Conservation (phyloP, 1,284 basidiomycete genomes). For the Microbotryum silenes-acaulis region DNA sequence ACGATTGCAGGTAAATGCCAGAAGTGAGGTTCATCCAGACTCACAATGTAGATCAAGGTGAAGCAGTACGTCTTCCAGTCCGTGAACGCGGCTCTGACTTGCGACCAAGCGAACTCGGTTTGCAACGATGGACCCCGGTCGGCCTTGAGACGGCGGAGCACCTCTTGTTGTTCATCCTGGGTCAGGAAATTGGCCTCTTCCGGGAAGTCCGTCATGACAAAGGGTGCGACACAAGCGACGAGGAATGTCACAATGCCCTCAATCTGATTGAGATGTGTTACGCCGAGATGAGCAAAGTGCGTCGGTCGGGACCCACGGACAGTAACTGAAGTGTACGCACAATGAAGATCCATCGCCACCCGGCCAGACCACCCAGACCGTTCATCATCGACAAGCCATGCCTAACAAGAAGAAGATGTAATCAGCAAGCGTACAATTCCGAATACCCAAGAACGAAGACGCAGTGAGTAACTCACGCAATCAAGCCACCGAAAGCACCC, state of each 20-base stretch:
- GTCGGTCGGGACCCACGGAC: no score
- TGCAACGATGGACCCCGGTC: neutral
- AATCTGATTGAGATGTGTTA: constrained; percentile 18
- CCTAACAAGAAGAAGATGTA: no score
- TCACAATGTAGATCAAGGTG: neutral
- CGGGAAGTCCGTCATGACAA: constrained; percentile 42
- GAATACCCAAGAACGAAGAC: no score
- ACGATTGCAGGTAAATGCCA: neutral
- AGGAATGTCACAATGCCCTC: constrained; percentile 44
- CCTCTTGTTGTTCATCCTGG: neutral
- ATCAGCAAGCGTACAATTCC: no score
- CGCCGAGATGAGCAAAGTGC: no score
- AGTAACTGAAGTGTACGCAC: no score
- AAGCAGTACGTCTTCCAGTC: constrained; percentile 38
- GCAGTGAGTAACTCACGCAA: no score
- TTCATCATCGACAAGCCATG: constrained; percentile 17
- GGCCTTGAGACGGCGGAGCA: neutral
- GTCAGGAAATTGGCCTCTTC: constrained; percentile 36
- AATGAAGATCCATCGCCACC: constrained; percentile 39
- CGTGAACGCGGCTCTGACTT: neutral
- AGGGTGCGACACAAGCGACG: constrained; percentile 39
- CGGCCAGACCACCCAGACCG: constrained; percentile 20
- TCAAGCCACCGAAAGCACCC: constrained; percentile 39
- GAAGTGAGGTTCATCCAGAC: no score
- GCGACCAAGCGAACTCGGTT: neutral